Evolutionary conservation across 163 green algal genomes (phyloP), one percentile per base, ranked within the genome.

Genomic region (Chlamydomonas reinhardtii): DNA sequence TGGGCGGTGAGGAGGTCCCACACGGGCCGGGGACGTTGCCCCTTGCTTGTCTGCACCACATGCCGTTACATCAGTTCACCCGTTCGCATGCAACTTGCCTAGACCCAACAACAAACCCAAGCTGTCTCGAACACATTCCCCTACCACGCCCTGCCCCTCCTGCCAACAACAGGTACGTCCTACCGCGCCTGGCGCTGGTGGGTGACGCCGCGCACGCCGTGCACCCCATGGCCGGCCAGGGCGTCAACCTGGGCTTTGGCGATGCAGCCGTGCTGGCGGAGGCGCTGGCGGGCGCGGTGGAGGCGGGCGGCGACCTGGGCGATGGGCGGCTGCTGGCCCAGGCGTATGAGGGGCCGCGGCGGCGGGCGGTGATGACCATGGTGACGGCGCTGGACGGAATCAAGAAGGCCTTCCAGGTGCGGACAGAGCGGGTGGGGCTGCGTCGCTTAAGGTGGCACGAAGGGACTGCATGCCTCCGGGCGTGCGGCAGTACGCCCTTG

Each of bases 191-290:
- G 29, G 96, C 94, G 6, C 91, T 98, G 35, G 90, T 98, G 15
- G 96, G 96, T 16, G 96, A 97, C 83, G 94, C 96, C 9, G 95
- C 96, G 17, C 96, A 98, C 83, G 90, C 92, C 0, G 91, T 98
- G 62, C 96, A 98, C 76, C 95, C 96, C 0, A 78, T 73, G 76
- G 95, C 96, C 0, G 95, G 96, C 1, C 96, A 98, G 79, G 96
- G 95, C 2, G 94, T 97, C 20, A 98, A 98, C 87, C 91, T 98
- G 54, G 95, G 96, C 16, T 92, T 98, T 59, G 94, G 82, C 0
- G 96, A 98, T 76, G 95, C 93, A 5, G 74, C 68, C 1, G 85
- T 75, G 39, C 91, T 98, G 76, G 89, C 87, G 9, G 78, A 82
- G 17, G 89, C 93, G 0, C 69, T 98, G 0, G 90, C 89, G 15